These are phyloP conservation scores for Talaromyces thailandensis DNA, from an alignment of 495 filamentous ascomycete genomes.

Conservation along the genomic window DNA sequence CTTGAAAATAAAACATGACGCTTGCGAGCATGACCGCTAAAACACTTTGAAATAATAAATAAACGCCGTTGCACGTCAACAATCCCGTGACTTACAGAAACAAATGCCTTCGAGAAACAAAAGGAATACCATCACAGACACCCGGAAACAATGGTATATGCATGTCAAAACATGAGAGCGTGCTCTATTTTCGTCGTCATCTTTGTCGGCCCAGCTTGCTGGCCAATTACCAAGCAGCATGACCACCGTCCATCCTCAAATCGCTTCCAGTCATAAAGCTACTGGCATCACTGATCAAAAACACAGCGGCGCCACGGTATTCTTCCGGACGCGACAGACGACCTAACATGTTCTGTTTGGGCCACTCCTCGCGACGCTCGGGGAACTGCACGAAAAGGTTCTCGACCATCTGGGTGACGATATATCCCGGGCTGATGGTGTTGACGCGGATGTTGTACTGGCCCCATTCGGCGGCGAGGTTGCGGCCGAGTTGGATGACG, in stretches of 20 bases:
- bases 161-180: neutral
- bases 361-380: slow-evolving; percentile 70
- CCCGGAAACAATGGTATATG: neutral
- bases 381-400: slow-evolving; percentile 66
- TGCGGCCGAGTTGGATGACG: slow-evolving; percentile 74
- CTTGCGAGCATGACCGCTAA: neutral
- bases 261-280: slow-evolving; percentile 81
- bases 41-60: too few species aligned
- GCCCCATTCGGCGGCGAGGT: slow-evolving; percentile 87
- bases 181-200: neutral
- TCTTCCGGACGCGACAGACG: slow-evolving; percentile 72
- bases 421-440: slow-evolving; percentile 91
- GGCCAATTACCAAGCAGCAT: slow-evolving; percentile 59
- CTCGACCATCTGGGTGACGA: slow-evolving; percentile 86
- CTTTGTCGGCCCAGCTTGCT: neutral
- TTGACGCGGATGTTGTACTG: slow-evolving; percentile 84
- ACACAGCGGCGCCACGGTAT: slow-evolving; percentile 72
- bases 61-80: neutral
- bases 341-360: slow-evolving; percentile 81
- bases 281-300: slow-evolving; percentile 78
- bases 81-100: neutral
- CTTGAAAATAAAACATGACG: neutral
- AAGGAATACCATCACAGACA: neutral
- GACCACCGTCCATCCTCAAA: slow-evolving; percentile 73
- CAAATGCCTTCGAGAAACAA: too few species aligned